A percentile compares a stretch with the other conserved stretches of the same genome.
Evolutionary conservation across 768 basidiomycete species (phyloP).

Genomic region (Agaricus subrufescens): DNA sequence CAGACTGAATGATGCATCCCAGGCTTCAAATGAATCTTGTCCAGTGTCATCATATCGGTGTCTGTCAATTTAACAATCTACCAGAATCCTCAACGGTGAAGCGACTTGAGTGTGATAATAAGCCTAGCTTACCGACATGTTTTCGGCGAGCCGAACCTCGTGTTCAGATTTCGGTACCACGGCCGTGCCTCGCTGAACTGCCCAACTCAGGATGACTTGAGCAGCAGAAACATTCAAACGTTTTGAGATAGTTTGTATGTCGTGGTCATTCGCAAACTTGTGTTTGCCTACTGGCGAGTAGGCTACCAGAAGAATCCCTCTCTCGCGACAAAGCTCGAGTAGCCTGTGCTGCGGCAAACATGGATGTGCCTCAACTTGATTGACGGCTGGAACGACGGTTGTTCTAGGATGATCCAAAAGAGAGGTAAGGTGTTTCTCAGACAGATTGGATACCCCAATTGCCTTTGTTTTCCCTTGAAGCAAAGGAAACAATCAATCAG

Average conservation of each 20-base stretch:
- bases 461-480: slow-evolving; percentile 2
- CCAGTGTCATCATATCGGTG: slow-evolving; percentile 34
- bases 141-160: slow-evolving; percentile 35
- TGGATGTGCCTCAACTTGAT: slow-evolving; percentile 40
- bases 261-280: slow-evolving; percentile 4
- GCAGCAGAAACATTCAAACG: slow-evolving; percentile 19
- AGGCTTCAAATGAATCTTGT: slow-evolving; percentile 31
- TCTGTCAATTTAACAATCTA: slow-evolving; percentile 27
- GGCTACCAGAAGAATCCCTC: slow-evolving; percentile 41
- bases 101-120: background rate
- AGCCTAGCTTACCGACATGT: slow-evolving; percentile 28
- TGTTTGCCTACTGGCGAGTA: slow-evolving; percentile 40
- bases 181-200: slow-evolving; percentile 44
- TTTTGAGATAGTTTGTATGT: background rate
- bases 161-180: slow-evolving; percentile 52
- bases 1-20: slow-evolving; percentile 34
- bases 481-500: background rate
- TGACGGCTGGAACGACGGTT: slow-evolving; percentile 18
- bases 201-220: slow-evolving; percentile 56
- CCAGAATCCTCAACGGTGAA: background rate
- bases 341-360: slow-evolving; percentile 40
- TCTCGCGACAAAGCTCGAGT: slow-evolving; percentile 32
- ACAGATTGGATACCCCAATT: slow-evolving; percentile 10
- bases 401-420: slow-evolving; percentile 7
- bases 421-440: background rate